These are phyloP conservation scores for Euphorbia lathyris DNA, from an alignment of 345 rosid genomes.

Conservation along the genomic window DNA sequence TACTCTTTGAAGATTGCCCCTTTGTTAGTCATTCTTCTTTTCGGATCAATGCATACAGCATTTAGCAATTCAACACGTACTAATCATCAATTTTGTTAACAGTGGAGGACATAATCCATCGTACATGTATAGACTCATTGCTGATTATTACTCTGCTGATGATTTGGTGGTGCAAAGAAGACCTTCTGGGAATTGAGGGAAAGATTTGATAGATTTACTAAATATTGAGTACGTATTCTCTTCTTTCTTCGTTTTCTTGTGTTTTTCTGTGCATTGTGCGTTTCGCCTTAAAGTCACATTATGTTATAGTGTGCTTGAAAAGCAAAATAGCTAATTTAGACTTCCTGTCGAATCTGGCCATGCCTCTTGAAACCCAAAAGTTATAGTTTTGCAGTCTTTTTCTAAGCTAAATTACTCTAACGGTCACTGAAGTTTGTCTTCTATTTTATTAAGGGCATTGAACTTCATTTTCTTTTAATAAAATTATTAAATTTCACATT, in stretches of 20 bases:
- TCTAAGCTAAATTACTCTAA: too few species aligned
- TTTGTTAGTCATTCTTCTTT: background rate
- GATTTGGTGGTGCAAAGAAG: conserved; percentile 75
- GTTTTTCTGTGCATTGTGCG: background rate
- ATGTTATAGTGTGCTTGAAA: background rate
- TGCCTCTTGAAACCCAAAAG: background rate
- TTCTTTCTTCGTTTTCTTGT: too few species aligned
- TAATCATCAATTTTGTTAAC: conserved; percentile 22
- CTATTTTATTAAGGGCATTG: too few species aligned
- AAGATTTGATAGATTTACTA: background rate
- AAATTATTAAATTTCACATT: too few species aligned
- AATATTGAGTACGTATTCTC: conserved; percentile 5
- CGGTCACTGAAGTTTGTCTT: too few species aligned
- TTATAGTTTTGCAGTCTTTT: too few species aligned
- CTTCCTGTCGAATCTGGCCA: background rate
- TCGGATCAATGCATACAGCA: background rate
- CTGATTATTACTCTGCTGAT: conserved; percentile 96
- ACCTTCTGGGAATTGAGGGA: conserved; percentile 26
- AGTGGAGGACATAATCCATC: conserved; percentile 99
- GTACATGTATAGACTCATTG: conserved; percentile 91
- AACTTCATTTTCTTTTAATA: too few species aligned
- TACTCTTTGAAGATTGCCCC: conserved; percentile 7
- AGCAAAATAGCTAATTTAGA: background rate
- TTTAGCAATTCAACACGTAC: background rate
- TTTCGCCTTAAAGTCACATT: background rate